Evolutionary conservation across 768 basidiomycete species (phyloP), one percentile per base, ranked within the genome.

Genomic region (Pisolithus albus): DNA sequence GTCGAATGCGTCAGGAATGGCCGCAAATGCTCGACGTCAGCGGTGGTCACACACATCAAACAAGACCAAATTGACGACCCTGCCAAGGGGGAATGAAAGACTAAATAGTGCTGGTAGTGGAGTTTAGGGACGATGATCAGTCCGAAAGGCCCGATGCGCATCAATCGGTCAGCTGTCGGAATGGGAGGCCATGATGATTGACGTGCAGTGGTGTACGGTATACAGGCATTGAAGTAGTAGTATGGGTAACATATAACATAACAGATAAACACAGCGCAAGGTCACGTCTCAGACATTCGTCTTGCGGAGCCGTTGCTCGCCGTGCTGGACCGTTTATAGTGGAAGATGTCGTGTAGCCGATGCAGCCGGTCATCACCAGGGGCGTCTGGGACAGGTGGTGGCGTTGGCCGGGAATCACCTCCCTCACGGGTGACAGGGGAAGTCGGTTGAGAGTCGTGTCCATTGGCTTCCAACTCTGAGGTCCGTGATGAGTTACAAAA

Each of bases 331-430:
- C 87, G 79, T 37, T 63, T 70, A 67, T 92, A 91, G 59, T 88
- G 86, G 70, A 91, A 92, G 56, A 91, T 75, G 61, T 87, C 81
- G 63, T 91, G 89, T 48, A 92, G 65, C 59, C 84, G 73, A 39
- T 88, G 84, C 30, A 90, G 64, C 60, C 82, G 83, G 49, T 88
- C 84, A 58, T 86, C 81, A 34, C 68, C 75, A 24, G 69, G 61
- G 16, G 59, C 65, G 21, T 76, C 75, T 4, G 56, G 9, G 58
- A 43, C 60, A 55, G 48, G 66, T 13, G 43, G 23, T 50, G 59
- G 62, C 5, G 72, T 63, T 16, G 73, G 68, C 24, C 69, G 73
- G 47, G 73, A 68, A 18, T 59, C 65, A 50, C 58, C 55, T 48
- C 59, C 64, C 58, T 65, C 59, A 56, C 59, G 54, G 51, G 54